Evolutionary conservation across 1,284 basidiomycete genomes (phyloP).

Genomic region (Tylopilus orsonianus): DNA sequence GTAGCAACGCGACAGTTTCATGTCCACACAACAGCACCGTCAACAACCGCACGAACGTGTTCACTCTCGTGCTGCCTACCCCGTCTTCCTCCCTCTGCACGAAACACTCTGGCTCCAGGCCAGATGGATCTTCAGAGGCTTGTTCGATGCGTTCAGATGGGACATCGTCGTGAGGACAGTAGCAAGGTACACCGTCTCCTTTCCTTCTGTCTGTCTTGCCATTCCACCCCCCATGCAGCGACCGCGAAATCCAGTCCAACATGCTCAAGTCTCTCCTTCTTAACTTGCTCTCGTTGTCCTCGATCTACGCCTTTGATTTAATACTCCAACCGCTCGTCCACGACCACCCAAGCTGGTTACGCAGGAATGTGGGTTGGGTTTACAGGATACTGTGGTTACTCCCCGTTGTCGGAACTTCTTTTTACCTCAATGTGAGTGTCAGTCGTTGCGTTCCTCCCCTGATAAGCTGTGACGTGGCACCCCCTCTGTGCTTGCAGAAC

Average conservation of each 20-base stretch:
- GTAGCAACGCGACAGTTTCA: conserved; percentile 9
- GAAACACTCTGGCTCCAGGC: conserved; percentile 61
- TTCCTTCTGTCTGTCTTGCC: conserved; percentile 5
- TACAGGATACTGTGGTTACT: conserved; percentile 76
- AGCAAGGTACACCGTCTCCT: conserved; percentile 38
- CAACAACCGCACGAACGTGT: conserved; percentile 8
- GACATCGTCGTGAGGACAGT: conserved; percentile 58
- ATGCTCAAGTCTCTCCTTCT: conserved; percentile 71
- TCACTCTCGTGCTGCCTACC: conserved; percentile 53
- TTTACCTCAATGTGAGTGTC: conserved; percentile 72
- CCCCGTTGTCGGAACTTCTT: conserved; percentile 66
- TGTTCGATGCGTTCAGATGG: conserved; percentile 72
- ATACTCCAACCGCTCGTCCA: conserved; percentile 69
- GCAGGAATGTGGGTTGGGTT: conserved; percentile 69
- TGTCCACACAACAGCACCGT: conserved; percentile 22
- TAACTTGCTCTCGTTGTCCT: conserved; percentile 65
- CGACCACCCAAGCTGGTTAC: conserved; percentile 63
- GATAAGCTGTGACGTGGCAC: conserved; percentile 12
- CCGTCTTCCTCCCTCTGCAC: conserved; percentile 61
- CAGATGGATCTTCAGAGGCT: conserved; percentile 56
- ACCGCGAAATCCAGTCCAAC: conserved; percentile 70
- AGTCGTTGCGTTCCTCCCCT: conserved; percentile 6
- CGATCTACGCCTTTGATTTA: conserved; percentile 71
- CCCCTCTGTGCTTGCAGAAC: conserved; percentile 44
- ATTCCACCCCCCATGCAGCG: conserved; percentile 42